phyloP scores from a whole-genome alignment of 1,284 basidiomycete species.

The Schizophyllum amplum region DNA sequence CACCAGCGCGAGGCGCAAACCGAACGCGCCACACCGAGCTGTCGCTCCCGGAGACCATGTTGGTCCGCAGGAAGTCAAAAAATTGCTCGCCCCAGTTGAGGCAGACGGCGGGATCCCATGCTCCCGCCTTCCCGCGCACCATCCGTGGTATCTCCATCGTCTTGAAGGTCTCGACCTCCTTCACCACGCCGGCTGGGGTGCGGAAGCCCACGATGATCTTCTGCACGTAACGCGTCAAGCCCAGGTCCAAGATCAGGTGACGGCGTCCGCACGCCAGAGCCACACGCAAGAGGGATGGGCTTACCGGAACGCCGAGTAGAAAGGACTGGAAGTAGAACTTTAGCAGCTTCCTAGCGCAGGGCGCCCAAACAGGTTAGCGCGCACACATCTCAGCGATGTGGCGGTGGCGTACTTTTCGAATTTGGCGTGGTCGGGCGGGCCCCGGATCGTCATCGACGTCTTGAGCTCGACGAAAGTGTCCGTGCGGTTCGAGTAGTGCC shows the following conservation, averaged over 20 bases:
- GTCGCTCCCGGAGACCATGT: constrained; percentile 14
- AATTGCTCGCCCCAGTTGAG: constrained; percentile 69
- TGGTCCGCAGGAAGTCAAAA: constrained; percentile 45
- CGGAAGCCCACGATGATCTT: constrained; percentile 91
- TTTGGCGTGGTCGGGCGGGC: constrained; percentile 55
- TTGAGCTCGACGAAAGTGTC: constrained; percentile 85
- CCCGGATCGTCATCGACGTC: constrained; percentile 78
- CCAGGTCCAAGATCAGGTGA: constrained; percentile 2
- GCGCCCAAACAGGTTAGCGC: constrained; percentile 4
- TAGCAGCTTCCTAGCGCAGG: constrained; percentile 65
- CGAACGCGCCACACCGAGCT: constrained; percentile 62
- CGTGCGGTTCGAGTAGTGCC: constrained; percentile 46
- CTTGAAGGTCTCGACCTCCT: constrained; percentile 57
- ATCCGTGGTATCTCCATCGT: constrained; percentile 66
- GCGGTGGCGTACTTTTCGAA: constrained; percentile 67
- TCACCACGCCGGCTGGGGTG: constrained; percentile 63
- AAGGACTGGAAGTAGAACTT: constrained; percentile 97
- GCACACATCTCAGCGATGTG: background rate
- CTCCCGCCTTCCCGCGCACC: constrained; percentile 64
- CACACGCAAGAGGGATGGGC: too few species aligned
- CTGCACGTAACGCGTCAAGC: constrained; percentile 27
- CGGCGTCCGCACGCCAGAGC: too few species aligned
- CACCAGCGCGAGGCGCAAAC: constrained; percentile 49
- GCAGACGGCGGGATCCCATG: constrained; percentile 74
- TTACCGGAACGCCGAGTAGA: constrained; percentile 81